Percentiles rank a stretch among this genome's conserved stretches.
Conservation (phyloP, 306 rosid species). For the Quillaja saponaria region DNA sequence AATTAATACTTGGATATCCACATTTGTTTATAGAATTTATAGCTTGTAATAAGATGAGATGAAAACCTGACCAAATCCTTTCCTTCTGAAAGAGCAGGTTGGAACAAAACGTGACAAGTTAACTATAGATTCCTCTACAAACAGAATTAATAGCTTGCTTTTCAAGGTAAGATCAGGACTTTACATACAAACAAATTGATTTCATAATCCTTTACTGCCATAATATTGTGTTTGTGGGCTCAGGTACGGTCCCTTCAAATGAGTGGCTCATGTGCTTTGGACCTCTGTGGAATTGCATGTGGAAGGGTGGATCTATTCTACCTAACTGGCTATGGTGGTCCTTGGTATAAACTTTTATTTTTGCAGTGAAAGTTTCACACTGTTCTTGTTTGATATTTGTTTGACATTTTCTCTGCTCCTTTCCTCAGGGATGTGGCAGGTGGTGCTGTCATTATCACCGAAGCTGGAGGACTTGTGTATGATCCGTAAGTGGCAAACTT, state of each 20-base stretch:
- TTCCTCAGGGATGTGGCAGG: slow-evolving; percentile 92
- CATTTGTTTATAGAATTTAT: slow-evolving; percentile 2
- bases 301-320: slow-evolving; percentile 87
- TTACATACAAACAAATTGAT: slow-evolving; percentile 18
- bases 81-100: slow-evolving; percentile 57
- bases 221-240: slow-evolving; percentile 25
- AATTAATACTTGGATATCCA: neutral
- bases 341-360: slow-evolving; percentile 68
- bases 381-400: slow-evolving; percentile 17
- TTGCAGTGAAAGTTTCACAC: neutral
- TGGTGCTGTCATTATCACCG: slow-evolving; percentile 91
- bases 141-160: slow-evolving; percentile 76
- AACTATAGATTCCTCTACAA: slow-evolving; percentile 65
- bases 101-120: slow-evolving; percentile 78
- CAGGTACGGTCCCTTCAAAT: slow-evolving; percentile 95
- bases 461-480: slow-evolving; percentile 91
- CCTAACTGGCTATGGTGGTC: slow-evolving; percentile 81
- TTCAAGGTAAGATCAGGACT: slow-evolving; percentile 60
- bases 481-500: slow-evolving; percentile 83
- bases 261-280: slow-evolving; percentile 91
- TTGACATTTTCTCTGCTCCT: slow-evolving; percentile 31
- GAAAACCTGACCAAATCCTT: slow-evolving; percentile 25
- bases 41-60: slow-evolving; percentile 20
- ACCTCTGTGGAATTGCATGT: slow-evolving; percentile 95
- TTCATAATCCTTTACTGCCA: slow-evolving; percentile 24